Percentiles rank a stretch among this genome's conserved stretches.
These are phyloP conservation scores for Gardenia jasminoides DNA, from an alignment of 257 asterid genomes.

Conservation along the genomic window DNA sequence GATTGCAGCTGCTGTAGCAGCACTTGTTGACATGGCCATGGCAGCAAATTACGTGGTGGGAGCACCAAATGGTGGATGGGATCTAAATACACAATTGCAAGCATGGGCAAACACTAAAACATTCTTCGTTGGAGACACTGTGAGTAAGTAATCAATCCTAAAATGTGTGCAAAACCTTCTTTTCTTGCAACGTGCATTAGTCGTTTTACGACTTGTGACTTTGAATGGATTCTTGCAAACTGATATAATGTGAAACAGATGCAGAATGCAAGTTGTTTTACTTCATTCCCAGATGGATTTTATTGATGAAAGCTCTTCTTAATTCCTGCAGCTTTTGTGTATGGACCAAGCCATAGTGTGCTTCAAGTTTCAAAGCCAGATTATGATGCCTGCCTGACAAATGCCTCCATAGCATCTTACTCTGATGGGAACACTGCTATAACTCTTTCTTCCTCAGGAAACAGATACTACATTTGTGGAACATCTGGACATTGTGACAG, in stretches of 20 bases:
- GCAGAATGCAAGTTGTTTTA: background rate
- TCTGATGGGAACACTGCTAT: conserved; percentile 49
- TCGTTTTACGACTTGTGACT: background rate
- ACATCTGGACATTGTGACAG: conserved; percentile 53
- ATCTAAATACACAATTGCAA: conserved; percentile 36
- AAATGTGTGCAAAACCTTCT: background rate
- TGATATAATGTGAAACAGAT: background rate
- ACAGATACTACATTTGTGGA: conserved; percentile 65
- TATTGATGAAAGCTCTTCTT: background rate
- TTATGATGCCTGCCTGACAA: conserved; percentile 47
- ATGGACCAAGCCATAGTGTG: conserved; percentile 50
- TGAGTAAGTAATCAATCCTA: conserved; percentile 38
- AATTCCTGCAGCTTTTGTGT: conserved; percentile 50
- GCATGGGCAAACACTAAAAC: conserved; percentile 52
- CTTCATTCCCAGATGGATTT: background rate
- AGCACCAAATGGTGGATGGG: conserved; percentile 59
- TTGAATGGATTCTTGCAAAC: background rate
- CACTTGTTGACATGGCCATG: conserved; percentile 29
- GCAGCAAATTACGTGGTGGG: conserved; percentile 63
- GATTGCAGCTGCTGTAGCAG: conserved; percentile 25
- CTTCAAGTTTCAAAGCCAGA: conserved; percentile 57
- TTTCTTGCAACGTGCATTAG: background rate
- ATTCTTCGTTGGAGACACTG: conserved; percentile 48
- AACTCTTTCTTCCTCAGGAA: conserved; percentile 53
- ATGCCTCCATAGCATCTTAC: conserved; percentile 36